These are phyloP conservation scores for Tolypocladium nubicola DNA, from an alignment of 2,329 filamentous ascomycete genomes.

Conservation along the genomic window DNA sequence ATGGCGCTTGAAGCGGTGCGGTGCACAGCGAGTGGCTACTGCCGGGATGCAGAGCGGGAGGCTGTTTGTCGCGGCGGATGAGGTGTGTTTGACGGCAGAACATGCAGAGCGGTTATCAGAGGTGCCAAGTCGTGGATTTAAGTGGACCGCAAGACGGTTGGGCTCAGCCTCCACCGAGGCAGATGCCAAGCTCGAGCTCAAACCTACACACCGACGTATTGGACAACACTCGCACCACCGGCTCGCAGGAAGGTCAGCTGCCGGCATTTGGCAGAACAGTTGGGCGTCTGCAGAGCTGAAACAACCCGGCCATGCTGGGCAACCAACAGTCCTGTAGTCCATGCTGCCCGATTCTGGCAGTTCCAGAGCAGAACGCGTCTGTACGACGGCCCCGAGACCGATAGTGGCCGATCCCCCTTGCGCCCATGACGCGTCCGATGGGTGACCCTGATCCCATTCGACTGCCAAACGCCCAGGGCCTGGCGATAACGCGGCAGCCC, in stretches of 20 bases:
- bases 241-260: background rate
- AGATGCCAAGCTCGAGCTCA: background rate
- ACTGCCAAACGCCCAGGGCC: background rate
- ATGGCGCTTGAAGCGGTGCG: slow-evolving; percentile 20
- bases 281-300: too few species aligned
- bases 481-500: background rate
- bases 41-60: background rate
- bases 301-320: too few species aligned
- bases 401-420: background rate
- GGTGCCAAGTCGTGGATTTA: background rate
- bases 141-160: background rate
- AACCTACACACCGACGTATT: too few species aligned
- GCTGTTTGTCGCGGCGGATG: background rate
- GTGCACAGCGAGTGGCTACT: background rate
- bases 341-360: background rate
- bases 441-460: background rate
- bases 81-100: background rate
- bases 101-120: background rate
- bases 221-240: too few species aligned
- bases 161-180: background rate
- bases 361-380: too few species aligned
- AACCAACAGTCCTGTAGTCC: too few species aligned
- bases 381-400: background rate
- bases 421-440: background rate
- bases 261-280: background rate